Evolutionary conservation across 2,329 filamentous ascomycete species (phyloP), one percentile per base, ranked within the genome.

Genomic region (Bertia moriformis): DNA sequence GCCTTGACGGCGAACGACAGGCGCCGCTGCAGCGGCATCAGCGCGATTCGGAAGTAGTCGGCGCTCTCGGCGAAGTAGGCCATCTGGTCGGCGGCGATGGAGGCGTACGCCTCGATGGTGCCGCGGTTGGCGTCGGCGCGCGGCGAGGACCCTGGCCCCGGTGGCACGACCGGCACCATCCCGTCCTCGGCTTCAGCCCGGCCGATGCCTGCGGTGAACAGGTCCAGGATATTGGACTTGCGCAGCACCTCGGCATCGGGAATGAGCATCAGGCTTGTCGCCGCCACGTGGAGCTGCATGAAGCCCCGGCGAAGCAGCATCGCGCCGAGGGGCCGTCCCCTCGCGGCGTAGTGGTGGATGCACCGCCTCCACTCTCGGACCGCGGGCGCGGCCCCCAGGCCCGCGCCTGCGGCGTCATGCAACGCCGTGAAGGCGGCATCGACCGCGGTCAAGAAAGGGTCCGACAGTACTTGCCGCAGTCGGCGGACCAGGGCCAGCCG

Each of bases 351-450:
- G 44, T 88, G 83, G 35, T 80, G 83, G 41, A 86, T 63, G 57
- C 85, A 86, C 45, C 81, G 77, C 60, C 83, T 93, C 91, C 91
- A 98, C 46, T 94, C 83, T 50, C 78, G 82, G 15, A 84, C 65
- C 18, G 71, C 62, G 37, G 70, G 67, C 44, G 83, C 78, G 18
- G 75, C 63, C 19, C 70, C 70, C 46, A 75, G 77, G 2, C 80
- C 72, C 57, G 93, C 93, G n/a, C n/a, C n/a, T n/a, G n/a, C n/a
- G n/a, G n/a, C n/a, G n/a, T n/a, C n/a, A 40, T 89, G 80, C 45
- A 96, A 83, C 4, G 84, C 87, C 5, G 89, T 95, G 42, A 94
- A 80, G 7, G 87, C 83, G 0, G 85, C 86, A 60, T 96, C 91
- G 27, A 95, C 73, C 2, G 83, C 79, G 10, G 93, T 74, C 46